Evolutionary conservation across 176 grass and related monocot species (phyloP).

Genomic region (Oryza officinalis): DNA sequence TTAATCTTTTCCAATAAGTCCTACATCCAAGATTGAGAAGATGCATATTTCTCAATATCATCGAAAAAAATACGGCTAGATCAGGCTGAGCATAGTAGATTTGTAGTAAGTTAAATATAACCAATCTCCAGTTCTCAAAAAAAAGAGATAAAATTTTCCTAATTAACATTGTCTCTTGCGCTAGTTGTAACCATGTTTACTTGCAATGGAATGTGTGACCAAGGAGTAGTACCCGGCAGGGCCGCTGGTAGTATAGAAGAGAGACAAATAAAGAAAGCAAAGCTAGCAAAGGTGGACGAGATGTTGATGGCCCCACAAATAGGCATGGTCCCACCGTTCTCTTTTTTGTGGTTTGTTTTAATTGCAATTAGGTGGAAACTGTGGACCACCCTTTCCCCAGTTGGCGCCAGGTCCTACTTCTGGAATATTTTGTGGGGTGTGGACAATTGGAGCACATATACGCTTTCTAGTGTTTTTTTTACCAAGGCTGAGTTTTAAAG

Average conservation of each 20-base stretch:
- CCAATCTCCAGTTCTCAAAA: too few relatives aligned
- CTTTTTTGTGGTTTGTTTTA: constrained; percentile 59
- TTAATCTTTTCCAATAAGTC: background rate
- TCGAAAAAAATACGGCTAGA: too few relatives aligned
- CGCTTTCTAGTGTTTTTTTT: background rate
- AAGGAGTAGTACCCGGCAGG: background rate
- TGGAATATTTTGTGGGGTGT: constrained; percentile 64
- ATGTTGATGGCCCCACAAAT: constrained; percentile 54
- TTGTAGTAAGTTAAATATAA: too few relatives aligned
- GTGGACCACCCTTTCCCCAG: constrained; percentile 68
- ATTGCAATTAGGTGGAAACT: constrained; percentile 89
- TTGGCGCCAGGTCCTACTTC: constrained; percentile 66
- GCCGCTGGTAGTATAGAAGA: background rate
- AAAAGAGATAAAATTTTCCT: too few relatives aligned
- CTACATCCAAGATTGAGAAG: too few relatives aligned
- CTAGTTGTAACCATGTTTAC: too few relatives aligned
- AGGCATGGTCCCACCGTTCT: constrained; percentile 54
- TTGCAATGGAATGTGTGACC: too few relatives aligned
- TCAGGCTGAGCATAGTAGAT: too few relatives aligned
- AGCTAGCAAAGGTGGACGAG: background rate
- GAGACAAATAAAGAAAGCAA: background rate
- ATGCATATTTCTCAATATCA: too few relatives aligned
- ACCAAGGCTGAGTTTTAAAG: too few relatives aligned
- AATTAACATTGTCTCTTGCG: too few relatives aligned
- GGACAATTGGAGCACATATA: constrained; percentile 9